Evolutionary conservation across 140 eudicot species (phyloP).

Genomic region (Oenanthe javanica): DNA sequence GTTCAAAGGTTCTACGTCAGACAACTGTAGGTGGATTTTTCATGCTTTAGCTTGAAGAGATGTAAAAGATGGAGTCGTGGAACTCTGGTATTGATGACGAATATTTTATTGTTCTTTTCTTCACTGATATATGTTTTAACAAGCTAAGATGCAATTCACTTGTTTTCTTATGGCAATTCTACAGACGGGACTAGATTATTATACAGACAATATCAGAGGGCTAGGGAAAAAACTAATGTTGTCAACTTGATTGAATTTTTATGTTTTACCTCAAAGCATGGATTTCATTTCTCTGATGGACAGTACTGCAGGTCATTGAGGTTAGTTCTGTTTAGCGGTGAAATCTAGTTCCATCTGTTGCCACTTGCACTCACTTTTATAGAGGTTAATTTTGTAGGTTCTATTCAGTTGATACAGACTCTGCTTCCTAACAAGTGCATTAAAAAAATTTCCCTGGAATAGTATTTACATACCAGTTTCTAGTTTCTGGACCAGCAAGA

Average conservation of each 20-base stretch:
- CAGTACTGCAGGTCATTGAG: not conserved
- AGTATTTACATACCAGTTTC: not conserved
- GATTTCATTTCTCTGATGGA: not conserved
- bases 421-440: not conserved
- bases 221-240: not conserved
- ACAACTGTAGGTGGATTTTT: constrained; percentile 73
- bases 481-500: not conserved
- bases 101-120: not conserved
- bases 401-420: not conserved
- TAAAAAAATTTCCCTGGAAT: not conserved
- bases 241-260: not conserved
- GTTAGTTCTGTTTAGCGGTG: not conserved
- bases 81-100: constrained; percentile 20
- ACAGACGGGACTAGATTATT: not conserved
- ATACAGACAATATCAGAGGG: not conserved
- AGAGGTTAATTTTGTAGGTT: not conserved
- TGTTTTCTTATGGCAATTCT: not conserved
- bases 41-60: constrained; percentile 47
- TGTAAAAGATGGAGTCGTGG: constrained; percentile 16
- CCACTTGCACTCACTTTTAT: not conserved
- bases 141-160: not conserved
- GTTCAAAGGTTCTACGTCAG: constrained; percentile 93
- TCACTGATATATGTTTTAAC: not conserved
- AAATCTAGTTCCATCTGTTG: not conserved
- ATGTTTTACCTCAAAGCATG: not conserved